Evolutionary conservation across 805 yeast species (phyloP), one percentile per base, ranked within the genome.

Genomic region (Priceomyces castillae): DNA sequence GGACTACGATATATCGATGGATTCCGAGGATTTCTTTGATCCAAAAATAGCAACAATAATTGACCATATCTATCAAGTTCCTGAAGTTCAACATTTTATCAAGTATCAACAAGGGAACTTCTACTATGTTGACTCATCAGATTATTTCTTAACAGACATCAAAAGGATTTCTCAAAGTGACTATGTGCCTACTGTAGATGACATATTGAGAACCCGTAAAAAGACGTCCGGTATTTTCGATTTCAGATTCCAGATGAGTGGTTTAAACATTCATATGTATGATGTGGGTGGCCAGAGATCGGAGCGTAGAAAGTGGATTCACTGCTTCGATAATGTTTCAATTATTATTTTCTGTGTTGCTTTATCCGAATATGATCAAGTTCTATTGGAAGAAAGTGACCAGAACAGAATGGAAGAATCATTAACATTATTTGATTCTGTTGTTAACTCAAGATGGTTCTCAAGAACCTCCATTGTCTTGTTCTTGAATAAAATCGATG

Each of bases 251-350:
- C 81, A 81, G 46, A 76, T 90, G 79, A 89, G 86, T n/a, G 72
- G 72, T 5, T 54, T 70, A 17, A 66, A 64, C 40, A 64, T 71
- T 30, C 76, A 71, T 53, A 71, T 71, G 76, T 71, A 57, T 57
- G 97, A 90, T 62, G 97, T 90, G 38, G 97, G 97, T 49, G 97
- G 97, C 1, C 99, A 94, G 65, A 74, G 99, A 55, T 82, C 95
- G 2, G 99, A 94, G 69, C 81, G 99, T 42, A 87, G 86, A 58
- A 92, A 94, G 64, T 94, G 99, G 99, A 90, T 94, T 48, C 95
- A 94, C 65, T 88, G 96, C 59, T 94, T 94, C 56, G 96, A 90
- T 62, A 89, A 90, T 54, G 97, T 90, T 26, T 86, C 96, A 0
- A 73, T 86, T 37, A 84, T 90, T 40, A 87, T 90, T 46, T 90